Base-by-base conservation (phyloP, 164 flowering plant genomes). In the Nymphaea thermarum region DNA sequence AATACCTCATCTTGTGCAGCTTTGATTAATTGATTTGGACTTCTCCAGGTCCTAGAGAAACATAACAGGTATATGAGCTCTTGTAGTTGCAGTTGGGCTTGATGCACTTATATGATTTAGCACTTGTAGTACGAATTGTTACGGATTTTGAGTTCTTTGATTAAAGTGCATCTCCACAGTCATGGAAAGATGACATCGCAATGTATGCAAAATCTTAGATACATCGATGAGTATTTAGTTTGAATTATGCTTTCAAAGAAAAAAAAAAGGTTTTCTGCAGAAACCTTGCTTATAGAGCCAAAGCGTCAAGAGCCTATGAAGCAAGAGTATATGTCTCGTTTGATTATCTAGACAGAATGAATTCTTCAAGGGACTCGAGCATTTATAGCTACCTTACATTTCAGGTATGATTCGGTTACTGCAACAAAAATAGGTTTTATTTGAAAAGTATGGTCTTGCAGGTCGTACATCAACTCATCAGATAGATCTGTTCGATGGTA, bases 281-380 rank as follows among this genome's bases (percentile, higher is more conserved):
- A 95, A 44, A 91, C 96, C 53, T 74, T 91, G 36, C 81, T 94
- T 67, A 90, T 94, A 65, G 99, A 94, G 80, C 97, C 99, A 66
- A 91, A 94, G 81, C 99, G 97, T 65, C 99, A 94, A 78, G 99
- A 94, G 74, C 97, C 98, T 17, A 94, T 97, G 45, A 91, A 94
- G 59, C 98, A 94, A 75, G 97, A 94, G 98, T 91, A 87, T 71
- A 82, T 43, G 74, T 66, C 59, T 16, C 44, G 42, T 3, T 10
- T 69, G 4, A 42, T 51, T 42, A 36, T 6, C 57, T 62, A 42
- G 8, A 36, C 12, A 2, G 55, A 51, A 51, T 51, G 55, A 51
- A 7, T 51, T 51, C 12, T 7, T 51, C 7, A 14, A 14, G 2
- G n/a, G n/a, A n/a, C 12, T 4, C 2, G 7, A 2, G 1, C 7